Evolutionary conservation across 495 filamentous ascomycete species (phyloP).

Genomic region (Penicillium antarcticum): DNA sequence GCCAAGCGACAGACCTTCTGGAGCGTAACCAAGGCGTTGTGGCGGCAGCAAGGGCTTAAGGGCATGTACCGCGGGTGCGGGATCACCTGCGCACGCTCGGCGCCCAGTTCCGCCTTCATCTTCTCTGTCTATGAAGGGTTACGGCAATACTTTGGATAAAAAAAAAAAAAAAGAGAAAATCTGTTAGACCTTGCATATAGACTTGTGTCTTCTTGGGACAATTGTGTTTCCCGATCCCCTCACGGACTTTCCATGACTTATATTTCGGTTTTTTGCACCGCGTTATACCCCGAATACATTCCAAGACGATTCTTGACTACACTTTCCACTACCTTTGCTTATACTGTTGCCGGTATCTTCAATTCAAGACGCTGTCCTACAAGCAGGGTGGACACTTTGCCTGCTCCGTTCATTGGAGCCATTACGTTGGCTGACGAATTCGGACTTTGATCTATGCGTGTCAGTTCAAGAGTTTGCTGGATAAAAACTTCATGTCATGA

Average conservation of each 20-base stretch:
- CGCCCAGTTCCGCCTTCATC: conserved; percentile 95
- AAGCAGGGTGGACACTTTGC: too few species aligned
- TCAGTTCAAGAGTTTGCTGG: too few species aligned
- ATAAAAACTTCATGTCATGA: too few species aligned
- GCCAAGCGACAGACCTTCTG: conserved; percentile 59
- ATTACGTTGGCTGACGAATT: too few species aligned
- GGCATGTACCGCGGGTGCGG: conserved; percentile 93
- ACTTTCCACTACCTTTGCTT: not conserved
- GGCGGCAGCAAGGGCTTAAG: conserved; percentile 74
- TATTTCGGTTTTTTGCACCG: conserved; percentile 1
- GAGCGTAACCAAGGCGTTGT: conserved; percentile 64
- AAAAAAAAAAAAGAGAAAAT: not conserved
- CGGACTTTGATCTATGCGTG: too few species aligned
- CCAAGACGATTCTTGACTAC: not conserved
- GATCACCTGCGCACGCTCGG: conserved; percentile 82
- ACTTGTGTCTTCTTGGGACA: not conserved
- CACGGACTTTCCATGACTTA: not conserved
- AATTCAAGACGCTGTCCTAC: too few species aligned
- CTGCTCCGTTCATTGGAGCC: too few species aligned
- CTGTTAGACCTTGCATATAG: conserved; percentile 4
- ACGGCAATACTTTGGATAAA: conserved; percentile 58
- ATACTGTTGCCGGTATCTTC: not conserved
- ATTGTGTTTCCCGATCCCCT: not conserved
- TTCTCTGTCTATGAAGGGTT: conserved; percentile 90
- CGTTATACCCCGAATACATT: conserved; percentile 8